These are phyloP conservation scores for Botrytis medusae DNA, from an alignment of 2,329 filamentous ascomycete species.

Conservation along the genomic window DNA sequence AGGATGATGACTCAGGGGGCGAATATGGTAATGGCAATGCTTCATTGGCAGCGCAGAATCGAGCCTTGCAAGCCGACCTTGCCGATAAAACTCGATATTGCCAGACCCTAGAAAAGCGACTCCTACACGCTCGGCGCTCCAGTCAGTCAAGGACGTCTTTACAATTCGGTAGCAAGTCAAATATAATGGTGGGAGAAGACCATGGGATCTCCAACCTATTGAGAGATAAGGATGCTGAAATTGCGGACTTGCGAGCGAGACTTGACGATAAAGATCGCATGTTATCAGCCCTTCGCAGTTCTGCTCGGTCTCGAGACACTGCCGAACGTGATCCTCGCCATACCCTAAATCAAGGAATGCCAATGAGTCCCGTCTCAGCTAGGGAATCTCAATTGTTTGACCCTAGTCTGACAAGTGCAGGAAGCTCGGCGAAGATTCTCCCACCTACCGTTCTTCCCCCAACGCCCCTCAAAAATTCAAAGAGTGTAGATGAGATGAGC, in stretches of 20 bases:
- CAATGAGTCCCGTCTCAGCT: slow-evolving; percentile 37
- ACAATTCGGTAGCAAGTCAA: slow-evolving; percentile 62
- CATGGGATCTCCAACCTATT: slow-evolving; percentile 71
- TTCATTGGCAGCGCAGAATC: slow-evolving; percentile 78
- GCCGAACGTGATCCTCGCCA: slow-evolving; percentile 56
- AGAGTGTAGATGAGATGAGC: slow-evolving; percentile 88
- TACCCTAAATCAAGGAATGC: slow-evolving; percentile 30
- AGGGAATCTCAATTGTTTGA: slow-evolving; percentile 35
- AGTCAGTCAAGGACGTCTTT: slow-evolving; percentile 86
- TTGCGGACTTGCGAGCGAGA: slow-evolving; percentile 82
- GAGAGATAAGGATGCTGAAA: slow-evolving; percentile 89
- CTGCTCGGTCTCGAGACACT: slow-evolving; percentile 80
- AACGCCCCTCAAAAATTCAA: slow-evolving; percentile 41
- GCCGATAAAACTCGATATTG: slow-evolving; percentile 98
- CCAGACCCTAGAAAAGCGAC: slow-evolving; percentile 83
- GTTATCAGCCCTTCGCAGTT: slow-evolving; percentile 81
- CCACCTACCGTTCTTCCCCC: slow-evolving; percentile 30
- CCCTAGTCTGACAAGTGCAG: slow-evolving; percentile 10
- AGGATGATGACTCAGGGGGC: slow-evolving; percentile 70
- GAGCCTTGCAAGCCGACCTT: slow-evolving; percentile 90
- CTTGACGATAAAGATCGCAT: slow-evolving; percentile 95
- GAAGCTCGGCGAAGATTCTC: slow-evolving; percentile 25
- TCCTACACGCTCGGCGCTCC: slow-evolving; percentile 84
- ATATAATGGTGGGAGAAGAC: slow-evolving; percentile 73
- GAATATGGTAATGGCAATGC: slow-evolving; percentile 87